Evolutionary conservation across 495 filamentous ascomycete genomes (phyloP), one percentile per base, ranked within the genome.

Genomic region (Penicillium coprophilum): DNA sequence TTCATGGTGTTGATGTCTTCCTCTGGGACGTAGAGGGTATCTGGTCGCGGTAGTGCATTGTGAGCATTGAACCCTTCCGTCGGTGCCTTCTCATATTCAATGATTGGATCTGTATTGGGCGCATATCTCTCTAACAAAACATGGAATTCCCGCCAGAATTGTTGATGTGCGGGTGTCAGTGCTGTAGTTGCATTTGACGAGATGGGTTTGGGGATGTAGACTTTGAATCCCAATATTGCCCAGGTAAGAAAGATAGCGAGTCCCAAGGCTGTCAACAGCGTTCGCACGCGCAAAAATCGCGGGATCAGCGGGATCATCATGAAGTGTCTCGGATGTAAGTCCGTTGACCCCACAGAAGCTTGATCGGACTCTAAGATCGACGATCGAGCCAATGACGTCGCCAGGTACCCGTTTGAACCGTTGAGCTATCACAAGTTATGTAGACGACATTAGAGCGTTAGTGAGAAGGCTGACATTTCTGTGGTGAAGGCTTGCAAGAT

Each of bases 1-100:
- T 62, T 65, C 60, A 72, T 69, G 2, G 23, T 44, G 11, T 20
- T 20, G 30, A 68, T n/a, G 36, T 68, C 65, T 31, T 68, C 59
- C 11, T 30, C 19, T 5, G 49, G 34, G 5, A 68, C 21, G 23
- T 17, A 11, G 2, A 65, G 30, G 40, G 53, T 60, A 19, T 63
- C 55, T 8, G 62, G 62, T 6, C 62, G 62, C 2, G 57, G 47
- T 2, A 15, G 13, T 20, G 56, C 5, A 32, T 68, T 46, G 2
- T 61, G 40, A 20, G 45, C 21, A 12, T 61, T 45, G 57, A 68
- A 68, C 0, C 62, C 47, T 51, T 53, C 59, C 21, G 65, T 65
- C 6, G 59, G 52, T 1, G 65, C 65, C 30, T 52, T 61, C 31
- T 56, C 45, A 17, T 54, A 17, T 17, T 68, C 59, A 2, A 38